Evolutionary conservation across 441 rosid genomes (phyloP).

Genomic region (Populus hybrid): DNA sequence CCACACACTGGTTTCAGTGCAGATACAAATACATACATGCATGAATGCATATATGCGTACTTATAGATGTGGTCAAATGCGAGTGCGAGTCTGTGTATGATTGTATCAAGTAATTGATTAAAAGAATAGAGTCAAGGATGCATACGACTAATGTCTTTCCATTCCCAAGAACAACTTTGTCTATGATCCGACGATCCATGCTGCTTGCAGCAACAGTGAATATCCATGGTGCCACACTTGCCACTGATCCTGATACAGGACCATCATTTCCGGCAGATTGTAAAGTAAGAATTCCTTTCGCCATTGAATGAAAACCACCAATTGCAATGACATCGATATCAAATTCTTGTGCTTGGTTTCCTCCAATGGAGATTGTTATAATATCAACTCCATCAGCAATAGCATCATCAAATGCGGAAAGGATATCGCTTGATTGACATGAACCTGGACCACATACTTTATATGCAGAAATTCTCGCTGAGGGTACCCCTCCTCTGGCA

Average conservation of each 20-base stretch:
- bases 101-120: no score
- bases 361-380: constrained; percentile 56
- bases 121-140: not conserved
- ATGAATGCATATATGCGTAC: no score
- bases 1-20: no score
- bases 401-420: constrained; percentile 44
- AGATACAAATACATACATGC: no score
- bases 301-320: constrained; percentile 65
- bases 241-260: constrained; percentile 37
- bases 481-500: constrained; percentile 39
- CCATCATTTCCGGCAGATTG: constrained; percentile 75
- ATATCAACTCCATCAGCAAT: constrained; percentile 51
- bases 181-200: constrained; percentile 57
- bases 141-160: not conserved
- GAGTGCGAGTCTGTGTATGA: no score
- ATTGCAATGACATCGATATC: constrained; percentile 55
- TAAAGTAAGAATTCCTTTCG: constrained; percentile 50
- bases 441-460: constrained; percentile 27
- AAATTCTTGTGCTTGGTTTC: constrained; percentile 13
- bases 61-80: no score
- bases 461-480: constrained; percentile 38
- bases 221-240: constrained; percentile 74
- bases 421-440: constrained; percentile 23
- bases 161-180: constrained; percentile 46
- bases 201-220: constrained; percentile 65